Evolutionary conservation across 1,284 basidiomycete species (phyloP), one percentile per base, ranked within the genome.

Genomic region (Fomitopsis palustris): DNA sequence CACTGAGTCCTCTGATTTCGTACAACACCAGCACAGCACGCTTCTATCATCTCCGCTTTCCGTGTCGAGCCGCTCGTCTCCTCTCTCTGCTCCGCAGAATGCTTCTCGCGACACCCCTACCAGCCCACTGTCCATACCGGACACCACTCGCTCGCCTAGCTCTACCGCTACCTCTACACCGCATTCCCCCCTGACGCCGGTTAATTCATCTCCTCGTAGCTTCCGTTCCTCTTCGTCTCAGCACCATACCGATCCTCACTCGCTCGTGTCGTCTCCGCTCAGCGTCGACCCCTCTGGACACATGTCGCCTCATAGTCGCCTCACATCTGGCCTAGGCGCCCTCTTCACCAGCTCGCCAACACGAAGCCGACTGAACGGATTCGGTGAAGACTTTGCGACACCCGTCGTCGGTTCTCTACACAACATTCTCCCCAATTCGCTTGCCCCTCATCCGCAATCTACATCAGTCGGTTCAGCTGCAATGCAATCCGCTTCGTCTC

Each of bases 141-240:
- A 52, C 16, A 52, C 33, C 31, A 52, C 49, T 35, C 49, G 49
- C 49, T 52, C 49, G 16, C 49, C 49, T 35, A 52, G 49, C 49
- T 52, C 49, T 52, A 23, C 33, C 16, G 23, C 17, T 35, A 52
- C 49, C 4, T 52, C 49, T 23, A 37, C 49, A 12, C 49, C 49
- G 31, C 49, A 52, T 10, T 52, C 49, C 8, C 49, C 49, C 19
- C 19, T 52, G 14, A 52, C 49, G 49, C 49, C 49, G 31, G 25
- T 31, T 35, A 52, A 52, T 52, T 52, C 49, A 5, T 52, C 49
- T n/a, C 49, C 49, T 19, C 49, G 49, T 21, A 52, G 49, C 33
- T 52, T 52, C 21, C 49, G 49, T 52, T 52, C 49, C 4, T 19
- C 33, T 31, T 52, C 49, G 19, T 52, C 49, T 35, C 49, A 52